A percentile compares a stretch with the other conserved stretches of the same genome.
Evolutionary conservation across 2,329 filamentous ascomycete genomes (phyloP).

Genomic region (Zymoseptoria pseudotritici): DNA sequence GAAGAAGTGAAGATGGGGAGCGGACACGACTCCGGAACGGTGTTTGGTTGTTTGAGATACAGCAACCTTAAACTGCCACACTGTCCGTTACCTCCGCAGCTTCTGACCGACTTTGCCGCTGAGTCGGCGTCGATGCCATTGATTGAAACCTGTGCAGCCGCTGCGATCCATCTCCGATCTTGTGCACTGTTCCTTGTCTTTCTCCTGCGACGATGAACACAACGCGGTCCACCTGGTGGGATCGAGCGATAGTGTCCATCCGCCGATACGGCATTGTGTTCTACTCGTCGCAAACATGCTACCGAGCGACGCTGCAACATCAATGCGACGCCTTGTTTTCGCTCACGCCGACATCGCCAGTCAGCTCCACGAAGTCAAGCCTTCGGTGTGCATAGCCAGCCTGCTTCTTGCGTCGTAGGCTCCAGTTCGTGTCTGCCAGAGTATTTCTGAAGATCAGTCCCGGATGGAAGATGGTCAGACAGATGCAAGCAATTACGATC

Average conservation of each 20-base stretch:
- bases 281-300: no score
- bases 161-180: background rate
- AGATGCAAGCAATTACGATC: constrained; percentile 41
- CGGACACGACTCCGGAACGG: background rate
- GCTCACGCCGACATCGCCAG: background rate
- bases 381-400: background rate
- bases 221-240: no score
- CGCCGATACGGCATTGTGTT: no score
- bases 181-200: background rate
- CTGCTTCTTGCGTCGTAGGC: background rate
- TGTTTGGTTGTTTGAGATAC: background rate
- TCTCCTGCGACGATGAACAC: background rate
- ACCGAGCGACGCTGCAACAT: background rate
- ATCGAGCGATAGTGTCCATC: no score
- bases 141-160: background rate
- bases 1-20: background rate
- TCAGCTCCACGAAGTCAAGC: background rate
- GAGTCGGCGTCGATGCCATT: background rate
- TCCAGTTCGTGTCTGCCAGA: constrained; percentile 23
- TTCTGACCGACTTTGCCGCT: background rate
- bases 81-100: no score
- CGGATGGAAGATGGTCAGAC: constrained; percentile 44
- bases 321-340: background rate
- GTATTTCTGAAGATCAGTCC: constrained; percentile 26
- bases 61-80: background rate